Percentiles rank a stretch among this genome's conserved stretches.
These are phyloP conservation scores for Yamadazyma taylorii DNA, from an alignment of 1,139 yeast species.

Conservation along the genomic window DNA sequence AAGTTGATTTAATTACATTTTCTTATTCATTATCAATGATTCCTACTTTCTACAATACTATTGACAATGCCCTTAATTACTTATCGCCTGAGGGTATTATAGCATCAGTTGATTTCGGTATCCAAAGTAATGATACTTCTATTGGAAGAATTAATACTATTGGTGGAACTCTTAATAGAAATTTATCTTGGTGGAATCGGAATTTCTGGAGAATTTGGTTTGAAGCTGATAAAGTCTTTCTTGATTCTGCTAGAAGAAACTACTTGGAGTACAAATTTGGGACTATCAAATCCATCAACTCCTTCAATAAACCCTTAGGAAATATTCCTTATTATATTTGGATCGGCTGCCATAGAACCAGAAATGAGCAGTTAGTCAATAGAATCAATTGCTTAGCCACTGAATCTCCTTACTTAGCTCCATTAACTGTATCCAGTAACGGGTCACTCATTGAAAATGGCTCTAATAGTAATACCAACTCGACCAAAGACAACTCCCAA, in stretches of 20 bases:
- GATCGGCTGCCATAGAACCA: constrained; percentile 75
- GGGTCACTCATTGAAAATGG: too few species aligned
- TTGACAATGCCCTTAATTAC: constrained; percentile 61
- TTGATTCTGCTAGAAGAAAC: constrained; percentile 80
- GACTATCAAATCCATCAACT: constrained; percentile 70
- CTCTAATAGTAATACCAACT: constrained; percentile 17
- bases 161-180: constrained; percentile 71
- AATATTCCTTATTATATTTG: constrained; percentile 80
- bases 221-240: constrained; percentile 77
- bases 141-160: constrained; percentile 72
- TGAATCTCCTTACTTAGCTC: constrained; percentile 78
- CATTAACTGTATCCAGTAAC: constrained; percentile 21
- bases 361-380: constrained; percentile 58
- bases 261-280: constrained; percentile 81
- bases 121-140: constrained; percentile 63
- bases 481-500: too few species aligned
- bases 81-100: constrained; percentile 59
- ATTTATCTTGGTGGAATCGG: constrained; percentile 73
- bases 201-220: constrained; percentile 89
- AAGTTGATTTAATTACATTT: constrained; percentile 66
- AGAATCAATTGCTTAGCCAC: constrained; percentile 73
- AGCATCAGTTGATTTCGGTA: constrained; percentile 79
- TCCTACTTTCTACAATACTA: constrained; percentile 77
- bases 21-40: constrained; percentile 84
- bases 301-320: constrained; percentile 64